Base-by-base conservation (phyloP, 306 rosid species). In the Trichosanthes truncata region DNA sequence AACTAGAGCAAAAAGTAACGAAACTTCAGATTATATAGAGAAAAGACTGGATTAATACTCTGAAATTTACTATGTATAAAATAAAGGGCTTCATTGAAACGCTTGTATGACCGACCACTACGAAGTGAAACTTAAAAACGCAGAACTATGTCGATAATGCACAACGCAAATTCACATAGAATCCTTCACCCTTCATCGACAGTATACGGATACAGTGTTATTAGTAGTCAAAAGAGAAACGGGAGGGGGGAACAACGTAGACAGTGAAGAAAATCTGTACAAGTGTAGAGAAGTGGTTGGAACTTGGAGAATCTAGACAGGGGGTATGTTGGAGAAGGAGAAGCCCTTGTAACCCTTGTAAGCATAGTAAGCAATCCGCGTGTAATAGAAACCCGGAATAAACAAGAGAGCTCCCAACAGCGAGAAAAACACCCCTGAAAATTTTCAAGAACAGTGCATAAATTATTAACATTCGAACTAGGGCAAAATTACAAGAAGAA, bases 281-380 rank as follows among this genome's bases (percentile, higher is more conserved):
- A 87, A 60, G 79, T 55, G 78, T 17, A 25, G 8, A 72, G 60
- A 46, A 36, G 18, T 25, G 2, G 74, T 41, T 48, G 15, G 14
- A 66, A 33, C 74, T 59, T 61, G 46, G 35, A 67, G 25, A 52
- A 17, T 80, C 82, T 89, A 93, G 13, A 96, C 98, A 0, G 93
- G 93, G 7, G 99, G 99, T 78, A 96, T 96, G 90, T 96, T 96
- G 69, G 97, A 85, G 93, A 96, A 93, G 55, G 99, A 96, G 89
- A 96, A 96, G 9, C 98, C 98, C 77, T 91, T 88, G 90, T 93
- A 96, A 23, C 99, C 99, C 80, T 93, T 96, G 79, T 93, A 96
- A 80, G 99, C 99, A 86, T 90, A 96, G 78, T 96, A 96, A 14
- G 99, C 99, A 85, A 96, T 93, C 91, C 98, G 82, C 13, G 99